Conservation (phyloP, 2,329 filamentous ascomycete species). For the Ampelomyces quisqualis region DNA sequence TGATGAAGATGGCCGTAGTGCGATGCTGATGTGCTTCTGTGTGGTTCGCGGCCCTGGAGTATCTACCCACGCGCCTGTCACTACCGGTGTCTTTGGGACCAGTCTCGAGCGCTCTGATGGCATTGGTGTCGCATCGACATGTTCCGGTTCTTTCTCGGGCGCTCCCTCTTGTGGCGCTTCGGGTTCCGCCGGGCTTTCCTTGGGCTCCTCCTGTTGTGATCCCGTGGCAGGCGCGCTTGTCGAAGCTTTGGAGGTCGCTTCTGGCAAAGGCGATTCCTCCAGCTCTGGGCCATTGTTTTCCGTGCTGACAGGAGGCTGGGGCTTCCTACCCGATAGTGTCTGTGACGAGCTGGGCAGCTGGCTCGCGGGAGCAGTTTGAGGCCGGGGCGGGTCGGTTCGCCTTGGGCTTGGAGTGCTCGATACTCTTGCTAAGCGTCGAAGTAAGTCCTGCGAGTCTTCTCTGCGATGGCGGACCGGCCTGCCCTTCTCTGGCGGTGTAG, state of each 20-base stretch:
- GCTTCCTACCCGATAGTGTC: constrained; percentile 7
- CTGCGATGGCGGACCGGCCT: constrained; percentile 36
- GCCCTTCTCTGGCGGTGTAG: too few relatives aligned
- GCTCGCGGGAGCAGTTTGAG: constrained; percentile 22
- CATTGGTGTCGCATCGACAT: constrained; percentile 33
- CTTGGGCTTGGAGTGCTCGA: constrained; percentile 52
- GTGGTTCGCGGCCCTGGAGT: constrained; percentile 43
- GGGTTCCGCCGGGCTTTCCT: constrained; percentile 8
- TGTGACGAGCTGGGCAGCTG: constrained; percentile 18
- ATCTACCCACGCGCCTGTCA: constrained; percentile 53
- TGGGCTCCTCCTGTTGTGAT: constrained; percentile 9
- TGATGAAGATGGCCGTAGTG: constrained; percentile 19
- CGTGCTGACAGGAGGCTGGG: not conserved
- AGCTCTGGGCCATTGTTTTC: constrained; percentile 1
- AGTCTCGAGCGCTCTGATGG: constrained; percentile 23
- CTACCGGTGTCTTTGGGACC: constrained; percentile 47
- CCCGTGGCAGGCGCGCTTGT: constrained; percentile 1
- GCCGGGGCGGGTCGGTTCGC: constrained; percentile 21
- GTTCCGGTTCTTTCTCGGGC: constrained; percentile 8
- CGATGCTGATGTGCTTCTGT: constrained; percentile 11
- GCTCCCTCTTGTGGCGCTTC: constrained; percentile 5
- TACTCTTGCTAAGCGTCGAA: constrained; percentile 49
- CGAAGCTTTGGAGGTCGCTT: constrained; percentile 3
- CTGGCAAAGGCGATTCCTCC: constrained; percentile 5
- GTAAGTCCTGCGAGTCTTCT: constrained; percentile 49